Base-by-base conservation (phyloP, 2,329 filamentous ascomycete genomes). In the Epichloe glyceriae region DNA sequence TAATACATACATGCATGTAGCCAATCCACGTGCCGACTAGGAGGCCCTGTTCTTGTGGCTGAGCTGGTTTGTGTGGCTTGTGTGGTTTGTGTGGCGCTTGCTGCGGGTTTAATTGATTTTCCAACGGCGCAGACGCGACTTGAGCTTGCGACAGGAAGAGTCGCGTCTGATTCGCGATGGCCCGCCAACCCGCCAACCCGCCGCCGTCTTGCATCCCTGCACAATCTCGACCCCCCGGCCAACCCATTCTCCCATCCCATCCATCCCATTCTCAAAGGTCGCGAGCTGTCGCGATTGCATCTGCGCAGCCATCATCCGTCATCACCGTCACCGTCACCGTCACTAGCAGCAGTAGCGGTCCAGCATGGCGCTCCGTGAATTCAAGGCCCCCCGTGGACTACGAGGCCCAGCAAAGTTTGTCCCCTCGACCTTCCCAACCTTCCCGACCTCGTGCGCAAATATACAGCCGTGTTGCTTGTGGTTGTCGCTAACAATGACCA, bases 311-410 rank as follows among this genome's bases (percentile, higher is more conserved):
- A 35, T 37, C 43, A 26, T 47, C 33, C 37, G 22, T 45, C 20
- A 26, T 42, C 19, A 46, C 17, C 26, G 26, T 30, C 26, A 30
- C 26, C 7, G 7, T 8, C 30, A 30, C 8, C 7, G 19, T 38
- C n/a, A 12, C 19, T 20, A 19, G 45, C 39, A 41, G 46, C 22
- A 40, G 40, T 45, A 41, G 39, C 46, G 20, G 33, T 54, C 58
- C 62, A 70, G 56, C 58, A 96, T 96, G 91, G 85, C 89, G 76
- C 85, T 96, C 63, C 79, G 89, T 63, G 83, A 85, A 57, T 85
- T 85, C 68, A 83, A 79, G 64, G 76, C 83, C 59, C 59, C 80
- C 85, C 48, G 88, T 95, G 61, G 84, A 95, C 67, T 98, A 98
- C 72, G 79, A 83, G 62, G 82, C 83, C 62, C 93, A 98, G 69